Evolutionary conservation across 345 rosid species (phyloP).

Genomic region (Eucalyptus shirleyi): DNA sequence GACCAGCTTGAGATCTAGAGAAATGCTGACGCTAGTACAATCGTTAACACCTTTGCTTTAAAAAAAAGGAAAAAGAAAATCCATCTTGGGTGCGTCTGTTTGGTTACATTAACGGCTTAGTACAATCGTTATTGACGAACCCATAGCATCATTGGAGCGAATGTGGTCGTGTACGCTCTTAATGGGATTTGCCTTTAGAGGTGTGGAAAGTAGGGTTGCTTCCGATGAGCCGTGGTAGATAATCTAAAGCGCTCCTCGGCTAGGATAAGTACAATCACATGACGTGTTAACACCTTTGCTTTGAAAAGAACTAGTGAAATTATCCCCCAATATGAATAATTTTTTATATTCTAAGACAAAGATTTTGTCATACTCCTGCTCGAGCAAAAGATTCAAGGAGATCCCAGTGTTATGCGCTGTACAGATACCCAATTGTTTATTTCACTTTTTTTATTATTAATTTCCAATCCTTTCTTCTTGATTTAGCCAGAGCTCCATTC

Average conservation of each 20-base stretch:
- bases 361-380: neutral
- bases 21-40: neutral
- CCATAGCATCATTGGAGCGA: neutral
- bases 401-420: neutral
- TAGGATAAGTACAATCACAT: neutral
- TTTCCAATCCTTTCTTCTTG: neutral
- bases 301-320: neutral
- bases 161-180: neutral
- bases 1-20: neutral
- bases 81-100: neutral
- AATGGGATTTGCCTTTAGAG: neutral
- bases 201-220: neutral
- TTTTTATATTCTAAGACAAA: neutral
- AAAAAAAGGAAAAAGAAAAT: neutral
- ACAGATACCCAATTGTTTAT: neutral
- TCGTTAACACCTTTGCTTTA: no score
- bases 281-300: neutral
- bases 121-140: neutral
- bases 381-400: neutral
- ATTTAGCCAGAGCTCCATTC: neutral
- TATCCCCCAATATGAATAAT: neutral
- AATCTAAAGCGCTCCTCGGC: neutral
- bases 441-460: neutral
- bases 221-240: neutral
- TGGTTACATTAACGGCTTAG: no score